Base-by-base conservation (phyloP, 2,329 filamentous ascomycete genomes). In the Xylariaceae sp. region DNA sequence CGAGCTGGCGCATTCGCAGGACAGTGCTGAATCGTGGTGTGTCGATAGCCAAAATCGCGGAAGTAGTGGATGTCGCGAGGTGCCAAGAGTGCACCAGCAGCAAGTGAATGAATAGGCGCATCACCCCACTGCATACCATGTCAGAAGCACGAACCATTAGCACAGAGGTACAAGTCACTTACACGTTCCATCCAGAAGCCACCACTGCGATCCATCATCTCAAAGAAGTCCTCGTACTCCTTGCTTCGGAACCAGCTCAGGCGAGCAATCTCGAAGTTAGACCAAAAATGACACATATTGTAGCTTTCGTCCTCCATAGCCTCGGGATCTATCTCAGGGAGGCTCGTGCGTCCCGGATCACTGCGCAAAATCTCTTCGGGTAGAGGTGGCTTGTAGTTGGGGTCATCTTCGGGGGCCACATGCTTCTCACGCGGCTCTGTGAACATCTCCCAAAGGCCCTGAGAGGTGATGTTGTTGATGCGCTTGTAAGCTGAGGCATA, bases 221-320 rank as follows among this genome's bases (percentile, higher is more conserved):
- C 76, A 65, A 98, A 98, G 66, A 98, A 98, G 52, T 96, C 93
- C 56, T 95, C 86, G 63, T 98, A 98, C 61, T 89, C 87, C 68
- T 95, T 91, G 72, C 90, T 96, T 55, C 93, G 82, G 78, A 97
- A 97, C 81, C 89, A 98, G 68, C 88, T 85, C 47, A 98, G 78
- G 45, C 83, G 82, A 12, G 93, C 93, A 68, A 98, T 98, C 67
- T 98, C 93, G 54, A 98, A 98, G 65, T 98, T 98, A 65, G 89
- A 95, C 93, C 93, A 98, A 73, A 96, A 98, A 72, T 98, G 93
- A 64, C 93, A 98, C 93, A 98, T 98, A 71, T 98, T 98, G 75
- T 98, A 98, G 56, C 83, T 87, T 65, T 98, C 93, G 49, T 89
- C 89, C 62, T 97, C 91, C 93, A 98, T 98, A 32, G 83, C 79